Conservation (phyloP, 1,139 yeast genomes). For the Spathaspora jeffriesii region DNA sequence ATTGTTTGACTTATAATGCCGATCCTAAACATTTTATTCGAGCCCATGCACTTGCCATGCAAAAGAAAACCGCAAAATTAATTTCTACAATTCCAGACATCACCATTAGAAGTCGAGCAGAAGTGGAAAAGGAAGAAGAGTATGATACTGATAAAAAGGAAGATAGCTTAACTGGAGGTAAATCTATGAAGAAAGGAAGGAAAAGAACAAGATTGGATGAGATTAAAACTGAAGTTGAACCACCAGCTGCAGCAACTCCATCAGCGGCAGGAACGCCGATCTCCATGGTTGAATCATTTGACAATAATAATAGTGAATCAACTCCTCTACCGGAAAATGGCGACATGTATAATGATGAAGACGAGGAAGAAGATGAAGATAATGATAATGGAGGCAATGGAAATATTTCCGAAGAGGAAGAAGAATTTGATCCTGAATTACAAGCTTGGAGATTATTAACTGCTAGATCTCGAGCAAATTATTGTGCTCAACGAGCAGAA, state of each 20-base stretch:
- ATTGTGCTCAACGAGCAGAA: constrained; percentile 68
- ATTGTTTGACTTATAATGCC: constrained; percentile 89
- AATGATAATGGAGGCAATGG: constrained; percentile 21
- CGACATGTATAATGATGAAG: constrained; percentile 14
- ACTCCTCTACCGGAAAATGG: constrained; percentile 14
- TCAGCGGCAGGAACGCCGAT: constrained; percentile 13
- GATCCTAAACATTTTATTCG: constrained; percentile 93
- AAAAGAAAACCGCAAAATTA: constrained; percentile 75
- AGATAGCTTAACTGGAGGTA: constrained; percentile 39
- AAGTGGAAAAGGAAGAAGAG: constrained; percentile 77
- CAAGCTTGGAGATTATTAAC: constrained; percentile 83
- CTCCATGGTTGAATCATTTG: constrained; percentile 12
- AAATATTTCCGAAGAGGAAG: constrained; percentile 47
- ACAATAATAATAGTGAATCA: no score
- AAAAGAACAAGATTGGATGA: constrained; percentile 41
- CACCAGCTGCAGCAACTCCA: constrained; percentile 12
- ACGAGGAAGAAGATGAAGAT: constrained; percentile 18
- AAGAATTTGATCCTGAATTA: constrained; percentile 62
- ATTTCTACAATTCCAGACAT: constrained; percentile 90
- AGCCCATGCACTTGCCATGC: constrained; percentile 96
- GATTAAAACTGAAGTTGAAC: constrained; percentile 24
- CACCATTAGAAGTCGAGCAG: constrained; percentile 74
- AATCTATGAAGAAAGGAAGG: constrained; percentile 43
- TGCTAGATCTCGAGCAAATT: constrained; percentile 75
- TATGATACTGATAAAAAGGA: constrained; percentile 31